A percentile compares a stretch with the other conserved stretches of the same genome.
Conservation (phyloP, 768 basidiomycete genomes). For the Lactarius quietus region DNA sequence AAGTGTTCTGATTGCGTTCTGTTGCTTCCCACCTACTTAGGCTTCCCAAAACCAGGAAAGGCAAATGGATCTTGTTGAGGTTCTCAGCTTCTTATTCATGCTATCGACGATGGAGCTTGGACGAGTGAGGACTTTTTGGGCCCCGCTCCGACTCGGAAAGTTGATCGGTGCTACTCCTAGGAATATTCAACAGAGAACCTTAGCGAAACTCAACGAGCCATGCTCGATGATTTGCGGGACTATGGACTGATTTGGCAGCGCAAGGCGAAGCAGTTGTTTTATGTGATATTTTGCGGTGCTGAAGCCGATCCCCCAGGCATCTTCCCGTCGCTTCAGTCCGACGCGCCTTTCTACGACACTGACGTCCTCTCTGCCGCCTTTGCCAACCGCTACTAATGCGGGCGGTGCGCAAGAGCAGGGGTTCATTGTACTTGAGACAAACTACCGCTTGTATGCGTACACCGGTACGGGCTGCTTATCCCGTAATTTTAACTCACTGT, state of each 20-base stretch:
- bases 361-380: conserved; percentile 83
- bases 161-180: conserved; percentile 38
- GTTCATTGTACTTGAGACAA: conserved; percentile 96
- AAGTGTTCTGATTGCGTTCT: conserved; percentile 3
- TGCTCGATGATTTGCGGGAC: conserved; percentile 89
- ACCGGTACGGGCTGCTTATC: conserved; percentile 57
- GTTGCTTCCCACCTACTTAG: neutral
- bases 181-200: conserved; percentile 86
- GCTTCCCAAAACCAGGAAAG: conserved; percentile 54
- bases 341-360: conserved; percentile 93
- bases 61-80: conserved; percentile 89
- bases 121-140: conserved; percentile 48
- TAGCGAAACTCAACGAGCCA: conserved; percentile 74
- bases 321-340: conserved; percentile 83
- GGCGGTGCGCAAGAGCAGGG: conserved; percentile 67
- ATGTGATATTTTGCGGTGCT: neutral
- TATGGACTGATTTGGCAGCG: conserved; percentile 93
- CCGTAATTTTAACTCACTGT: neutral
- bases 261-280: conserved; percentile 42
- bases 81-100: conserved; percentile 94
- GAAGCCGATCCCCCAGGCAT: conserved; percentile 42
- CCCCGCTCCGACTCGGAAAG: conserved; percentile 13
- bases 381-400: conserved; percentile 58
- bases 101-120: conserved; percentile 95
- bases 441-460: conserved; percentile 97